Percentiles rank a stretch among this genome's conserved stretches.
Conservation (phyloP, 495 filamentous ascomycete genomes). For the Cudoniella acicularis region DNA sequence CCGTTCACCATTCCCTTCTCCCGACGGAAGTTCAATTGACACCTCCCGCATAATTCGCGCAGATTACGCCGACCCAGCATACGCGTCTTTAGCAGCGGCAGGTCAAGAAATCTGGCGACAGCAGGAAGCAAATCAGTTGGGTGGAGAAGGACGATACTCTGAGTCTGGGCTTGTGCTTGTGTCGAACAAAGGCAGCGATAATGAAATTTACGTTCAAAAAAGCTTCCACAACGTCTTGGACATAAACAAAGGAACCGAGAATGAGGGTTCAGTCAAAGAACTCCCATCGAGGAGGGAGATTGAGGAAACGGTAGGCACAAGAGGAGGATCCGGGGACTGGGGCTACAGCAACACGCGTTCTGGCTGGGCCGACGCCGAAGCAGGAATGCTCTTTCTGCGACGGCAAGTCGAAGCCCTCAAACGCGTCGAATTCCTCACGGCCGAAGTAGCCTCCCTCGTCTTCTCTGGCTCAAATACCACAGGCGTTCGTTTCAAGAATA, state of each 20-base stretch:
- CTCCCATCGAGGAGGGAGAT: constrained; percentile 49
- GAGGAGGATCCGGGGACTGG: constrained; percentile 50
- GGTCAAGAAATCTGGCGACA: constrained; percentile 72
- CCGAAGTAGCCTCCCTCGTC: constrained; percentile 55
- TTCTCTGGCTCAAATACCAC: constrained; percentile 44
- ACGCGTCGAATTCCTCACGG: constrained; percentile 61
- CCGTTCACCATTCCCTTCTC: constrained; percentile 64
- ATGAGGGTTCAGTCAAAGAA: constrained; percentile 47
- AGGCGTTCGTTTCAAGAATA: constrained; percentile 53
- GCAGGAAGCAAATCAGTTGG: constrained; percentile 44
- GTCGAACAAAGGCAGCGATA: constrained; percentile 27
- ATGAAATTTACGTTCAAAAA: background rate
- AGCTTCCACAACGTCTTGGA: constrained; percentile 14
- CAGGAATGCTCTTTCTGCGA: constrained; percentile 61
- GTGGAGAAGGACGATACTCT: constrained; percentile 64
- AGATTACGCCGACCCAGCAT: constrained; percentile 74
- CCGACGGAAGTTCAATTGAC: constrained; percentile 70
- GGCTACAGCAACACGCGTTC: constrained; percentile 80
- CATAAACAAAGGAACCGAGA: constrained; percentile 24
- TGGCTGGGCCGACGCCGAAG: constrained; percentile 85
- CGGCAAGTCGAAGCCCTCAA: constrained; percentile 47
- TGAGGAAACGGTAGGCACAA: constrained; percentile 39
- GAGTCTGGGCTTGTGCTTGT: constrained; percentile 61
- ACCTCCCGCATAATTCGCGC: constrained; percentile 74
- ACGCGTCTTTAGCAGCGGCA: constrained; percentile 61